Conservation (phyloP, 352 stramenopile species). For the Pythium aquatile region DNA sequence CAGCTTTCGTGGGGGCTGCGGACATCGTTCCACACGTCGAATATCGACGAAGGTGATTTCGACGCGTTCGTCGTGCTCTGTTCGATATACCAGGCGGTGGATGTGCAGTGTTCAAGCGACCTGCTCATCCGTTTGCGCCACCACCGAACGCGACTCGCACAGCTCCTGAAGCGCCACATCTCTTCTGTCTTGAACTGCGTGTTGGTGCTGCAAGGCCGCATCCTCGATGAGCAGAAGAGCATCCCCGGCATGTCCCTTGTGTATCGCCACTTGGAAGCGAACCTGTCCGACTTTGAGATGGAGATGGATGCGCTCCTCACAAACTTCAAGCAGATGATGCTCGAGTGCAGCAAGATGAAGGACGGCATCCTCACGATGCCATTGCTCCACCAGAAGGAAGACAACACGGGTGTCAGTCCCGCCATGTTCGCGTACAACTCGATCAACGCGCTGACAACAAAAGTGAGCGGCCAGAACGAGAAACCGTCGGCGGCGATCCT, state of each 20-base stretch:
- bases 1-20: slow-evolving; percentile 81
- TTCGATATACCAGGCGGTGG: slow-evolving; percentile 75
- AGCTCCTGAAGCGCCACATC: slow-evolving; percentile 78
- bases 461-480: slow-evolving; percentile 46
- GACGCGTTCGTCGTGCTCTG: slow-evolving; percentile 84
- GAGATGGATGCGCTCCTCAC: slow-evolving; percentile 66
- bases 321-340: slow-evolving; percentile 75
- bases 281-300: slow-evolving; percentile 59
- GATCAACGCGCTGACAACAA: slow-evolving; percentile 77
- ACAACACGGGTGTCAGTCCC: slow-evolving; percentile 63
- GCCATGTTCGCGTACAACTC: slow-evolving; percentile 79
- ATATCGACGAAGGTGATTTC: slow-evolving; percentile 80
- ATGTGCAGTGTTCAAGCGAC: slow-evolving; percentile 63
- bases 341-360: slow-evolving; percentile 81
- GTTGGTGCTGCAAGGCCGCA: slow-evolving; percentile 68
- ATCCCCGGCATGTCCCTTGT: slow-evolving; percentile 74
- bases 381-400: slow-evolving; percentile 63
- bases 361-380: slow-evolving; percentile 75
- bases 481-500: slow-evolving; percentile 72
- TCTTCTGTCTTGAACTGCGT: slow-evolving; percentile 67
- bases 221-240: slow-evolving; percentile 76
- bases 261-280: slow-evolving; percentile 62
- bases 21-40: slow-evolving; percentile 82
- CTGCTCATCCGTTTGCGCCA: slow-evolving; percentile 70
- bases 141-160: slow-evolving; percentile 62